A percentile compares a stretch with the other conserved stretches of the same genome.
Conservation (phyloP, 306 rosid genomes). For the Echinosophora koreensis region DNA sequence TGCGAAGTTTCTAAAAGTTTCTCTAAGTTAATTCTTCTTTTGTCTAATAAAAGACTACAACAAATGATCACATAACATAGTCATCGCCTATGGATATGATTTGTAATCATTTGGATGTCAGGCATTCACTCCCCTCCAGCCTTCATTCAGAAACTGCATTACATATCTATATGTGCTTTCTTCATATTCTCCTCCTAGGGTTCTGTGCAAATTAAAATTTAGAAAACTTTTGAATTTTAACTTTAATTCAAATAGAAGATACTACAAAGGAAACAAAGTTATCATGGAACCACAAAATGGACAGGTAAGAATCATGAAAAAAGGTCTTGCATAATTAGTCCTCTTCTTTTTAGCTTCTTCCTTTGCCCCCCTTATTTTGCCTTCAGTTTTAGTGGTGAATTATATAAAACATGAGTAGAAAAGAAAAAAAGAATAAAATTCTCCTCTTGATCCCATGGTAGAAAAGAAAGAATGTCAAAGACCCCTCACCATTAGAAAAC, state of each 20-base stretch:
- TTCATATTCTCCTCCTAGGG: constrained; percentile 27
- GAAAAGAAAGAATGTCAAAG: constrained; percentile 46
- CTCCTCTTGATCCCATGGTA: constrained; percentile 40
- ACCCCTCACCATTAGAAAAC: constrained; percentile 58
- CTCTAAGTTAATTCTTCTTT: background rate
- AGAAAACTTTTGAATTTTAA: constrained; percentile 20
- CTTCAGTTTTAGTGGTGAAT: constrained; percentile 17
- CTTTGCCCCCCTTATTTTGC: background rate
- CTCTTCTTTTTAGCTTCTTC: background rate
- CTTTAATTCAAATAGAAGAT: constrained; percentile 8
- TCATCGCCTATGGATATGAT: background rate
- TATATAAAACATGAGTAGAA: constrained; percentile 13
- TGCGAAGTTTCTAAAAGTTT: background rate
- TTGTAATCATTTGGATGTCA: constrained; percentile 5
- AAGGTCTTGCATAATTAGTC: constrained; percentile 9
- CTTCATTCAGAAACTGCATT: constrained; percentile 12
- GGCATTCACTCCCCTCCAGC: constrained; percentile 29
- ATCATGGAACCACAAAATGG: constrained; percentile 32
- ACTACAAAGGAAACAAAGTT: constrained; percentile 2
- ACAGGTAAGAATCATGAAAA: background rate
- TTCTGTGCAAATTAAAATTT: background rate
- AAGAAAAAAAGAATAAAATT: constrained; percentile 7
- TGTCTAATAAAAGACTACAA: background rate
- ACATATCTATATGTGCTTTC: background rate
- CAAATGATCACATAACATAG: background rate